phyloP scores from a whole-genome alignment of 345 rosid genomes.

The Syzygium aqueum region DNA sequence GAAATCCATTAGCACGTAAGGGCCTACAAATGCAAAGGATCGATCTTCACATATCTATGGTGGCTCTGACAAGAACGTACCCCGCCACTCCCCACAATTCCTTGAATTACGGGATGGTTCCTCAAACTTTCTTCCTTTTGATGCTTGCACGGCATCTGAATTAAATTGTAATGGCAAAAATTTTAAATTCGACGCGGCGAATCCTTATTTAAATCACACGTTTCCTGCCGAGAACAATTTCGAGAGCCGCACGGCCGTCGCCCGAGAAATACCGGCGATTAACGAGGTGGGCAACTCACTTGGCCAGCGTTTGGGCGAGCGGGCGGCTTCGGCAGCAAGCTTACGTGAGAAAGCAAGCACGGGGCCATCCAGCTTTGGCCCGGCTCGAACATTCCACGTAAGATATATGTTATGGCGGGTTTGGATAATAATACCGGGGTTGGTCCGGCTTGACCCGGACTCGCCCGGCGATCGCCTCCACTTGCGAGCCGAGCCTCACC shows the following conservation, averaged over 20 bases:
- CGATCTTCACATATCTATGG: neutral
- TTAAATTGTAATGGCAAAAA: fast-evolving
- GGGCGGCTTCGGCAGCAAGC: neutral
- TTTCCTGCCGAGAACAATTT: neutral
- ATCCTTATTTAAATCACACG: neutral
- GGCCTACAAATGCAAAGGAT: neutral
- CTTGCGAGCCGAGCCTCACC: neutral
- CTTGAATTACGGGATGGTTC: neutral
- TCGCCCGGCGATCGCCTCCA: neutral
- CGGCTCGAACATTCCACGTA: neutral
- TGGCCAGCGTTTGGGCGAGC: neutral
- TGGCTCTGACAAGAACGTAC: neutral
- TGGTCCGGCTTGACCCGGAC: neutral
- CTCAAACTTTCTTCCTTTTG: neutral
- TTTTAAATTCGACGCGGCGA: neutral
- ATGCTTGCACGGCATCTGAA: neutral
- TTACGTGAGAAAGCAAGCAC: neutral
- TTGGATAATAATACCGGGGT: neutral
- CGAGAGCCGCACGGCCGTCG: neutral
- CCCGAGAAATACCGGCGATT: neutral
- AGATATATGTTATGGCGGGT: neutral
- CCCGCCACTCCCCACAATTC: neutral
- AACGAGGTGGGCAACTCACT: neutral
- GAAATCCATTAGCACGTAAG: neutral
- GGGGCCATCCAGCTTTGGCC: neutral